Conservation (phyloP, 139 green algal species). For the Spirogloea muscicola region DNA sequence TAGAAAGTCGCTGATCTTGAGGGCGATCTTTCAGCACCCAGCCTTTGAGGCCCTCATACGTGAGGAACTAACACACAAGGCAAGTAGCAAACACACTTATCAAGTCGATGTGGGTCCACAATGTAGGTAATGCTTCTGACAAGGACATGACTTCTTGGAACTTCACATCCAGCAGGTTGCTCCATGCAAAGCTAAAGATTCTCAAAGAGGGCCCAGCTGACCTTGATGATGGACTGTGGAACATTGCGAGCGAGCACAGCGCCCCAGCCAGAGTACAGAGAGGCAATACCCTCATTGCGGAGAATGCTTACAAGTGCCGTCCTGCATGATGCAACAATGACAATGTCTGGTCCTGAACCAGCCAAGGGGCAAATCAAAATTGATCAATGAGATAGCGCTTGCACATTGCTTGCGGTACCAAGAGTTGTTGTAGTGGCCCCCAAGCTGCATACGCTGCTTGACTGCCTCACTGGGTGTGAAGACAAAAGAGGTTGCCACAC, state of each 20-base stretch:
- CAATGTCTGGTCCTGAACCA: not conserved
- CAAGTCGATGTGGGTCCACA: not conserved
- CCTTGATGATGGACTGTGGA: constrained; percentile 54
- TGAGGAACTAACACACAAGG: constrained; percentile 38
- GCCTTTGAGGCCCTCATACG: constrained; percentile 34
- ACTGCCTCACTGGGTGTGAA: constrained; percentile 59
- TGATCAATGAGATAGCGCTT: no score
- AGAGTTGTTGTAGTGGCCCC: constrained; percentile 17
- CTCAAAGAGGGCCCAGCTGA: no score
- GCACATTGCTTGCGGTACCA: no score
- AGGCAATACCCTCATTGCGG: constrained; percentile 35
- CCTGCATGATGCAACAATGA: constrained; percentile 23
- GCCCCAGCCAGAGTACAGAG: constrained; percentile 50
- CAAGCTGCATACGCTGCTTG: constrained; percentile 54
- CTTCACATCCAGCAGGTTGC: no score
- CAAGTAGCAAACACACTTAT: not conserved
- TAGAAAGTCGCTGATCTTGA: no score
- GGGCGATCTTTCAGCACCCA: constrained; percentile 11
- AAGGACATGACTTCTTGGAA: no score
- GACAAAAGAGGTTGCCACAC: constrained; percentile 55
- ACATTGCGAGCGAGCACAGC: constrained; percentile 55
- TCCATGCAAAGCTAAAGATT: no score
- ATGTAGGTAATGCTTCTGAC: no score
- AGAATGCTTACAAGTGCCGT: constrained; percentile 33
- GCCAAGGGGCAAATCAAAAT: no score